Conservation (phyloP, 2,329 filamentous ascomycete genomes). For the Aspergillus quadrilineatus region DNA sequence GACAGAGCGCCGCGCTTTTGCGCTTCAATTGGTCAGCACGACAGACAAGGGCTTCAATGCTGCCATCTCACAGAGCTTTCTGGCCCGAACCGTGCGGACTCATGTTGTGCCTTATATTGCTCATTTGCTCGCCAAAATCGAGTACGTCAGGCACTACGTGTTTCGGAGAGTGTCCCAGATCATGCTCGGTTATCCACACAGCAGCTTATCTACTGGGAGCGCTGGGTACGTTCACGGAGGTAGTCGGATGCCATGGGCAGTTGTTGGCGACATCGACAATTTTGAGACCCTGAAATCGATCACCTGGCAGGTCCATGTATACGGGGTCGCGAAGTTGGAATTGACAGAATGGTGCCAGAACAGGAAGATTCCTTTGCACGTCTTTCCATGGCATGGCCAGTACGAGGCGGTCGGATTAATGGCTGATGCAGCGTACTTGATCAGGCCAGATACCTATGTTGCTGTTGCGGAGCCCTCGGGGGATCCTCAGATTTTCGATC, state of each 20-base stretch:
- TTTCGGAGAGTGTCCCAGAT: conserved; percentile 46
- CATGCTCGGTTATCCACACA: conserved; percentile 45
- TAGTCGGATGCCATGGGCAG: conserved; percentile 45
- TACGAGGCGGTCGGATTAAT: conserved; percentile 24
- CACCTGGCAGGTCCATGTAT: conserved; percentile 35
- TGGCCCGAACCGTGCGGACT: conserved; percentile 43
- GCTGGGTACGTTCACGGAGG: conserved; percentile 46
- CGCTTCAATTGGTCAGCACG: conserved; percentile 41
- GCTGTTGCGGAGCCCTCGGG: conserved; percentile 23
- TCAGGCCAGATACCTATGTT: conserved; percentile 34
- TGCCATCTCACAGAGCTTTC: conserved; percentile 38
- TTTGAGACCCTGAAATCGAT: conserved; percentile 27
- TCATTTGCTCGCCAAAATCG: conserved; percentile 24
- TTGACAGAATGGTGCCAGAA: conserved; percentile 27
- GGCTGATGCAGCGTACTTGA: conserved; percentile 28
- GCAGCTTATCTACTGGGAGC: conserved; percentile 36
- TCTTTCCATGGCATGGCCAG: conserved; percentile 27
- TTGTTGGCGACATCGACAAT: conserved; percentile 26
- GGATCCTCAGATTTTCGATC: conserved; percentile 20
- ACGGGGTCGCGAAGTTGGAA: conserved; percentile 19
- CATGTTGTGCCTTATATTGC: conserved; percentile 41
- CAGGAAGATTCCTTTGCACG: conserved; percentile 20
- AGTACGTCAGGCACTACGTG: conserved; percentile 18
- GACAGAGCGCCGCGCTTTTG: conserved; percentile 50
- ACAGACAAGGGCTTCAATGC: conserved; percentile 46